Evolutionary conservation across 371 early-diverging fungal species (phyloP), one percentile per base, ranked within the genome.

Genomic region (Haplosporangium sp.): DNA sequence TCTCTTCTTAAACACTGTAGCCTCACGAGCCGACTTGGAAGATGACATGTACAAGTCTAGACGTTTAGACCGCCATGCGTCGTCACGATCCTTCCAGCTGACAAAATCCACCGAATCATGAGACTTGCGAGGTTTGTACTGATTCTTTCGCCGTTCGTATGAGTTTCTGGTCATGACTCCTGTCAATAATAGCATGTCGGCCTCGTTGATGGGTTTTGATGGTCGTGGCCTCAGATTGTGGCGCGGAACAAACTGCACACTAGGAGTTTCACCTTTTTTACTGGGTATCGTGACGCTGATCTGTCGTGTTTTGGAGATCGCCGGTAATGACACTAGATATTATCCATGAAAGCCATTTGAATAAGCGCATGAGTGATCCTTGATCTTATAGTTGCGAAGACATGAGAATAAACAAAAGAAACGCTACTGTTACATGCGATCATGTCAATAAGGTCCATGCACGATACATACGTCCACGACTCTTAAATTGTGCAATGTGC

Each of bases 1-100:
- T 11, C 82, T 68, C 37, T 79, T 77, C 63, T 82, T 82, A 48
- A 82, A 74, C 8, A 82, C 13, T 4, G 64, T 58, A 5, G 67
- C 59, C 38, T 77, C 82, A 38, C 82, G 57, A 29, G 82, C 82
- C n/a, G 55, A 6, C 37, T 82, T 82, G 14, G 71, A 67, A 6
- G 62, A 42, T 1, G 70, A 65, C 55, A 74, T 64, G 59, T 77
- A 77, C 23, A 52, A 74, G 14, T 70, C 72, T 4, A 79, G 36
- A 18, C 82, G 64, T 21, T 77, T 64, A 9, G 66, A 57, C 11
- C 82, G 53, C 82, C 82, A 82, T 2, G 52, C 58, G 10, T 79
- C 66, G 20, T 79, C 82, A 11, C 82, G 74, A 13, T 79, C 77
- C n/a, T 65, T 67, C 82, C 82, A 82, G 36, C 65, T 73, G 3